phyloP scores from a whole-genome alignment of 2,329 filamentous ascomycete species.

The Aspergillus tamarii region DNA sequence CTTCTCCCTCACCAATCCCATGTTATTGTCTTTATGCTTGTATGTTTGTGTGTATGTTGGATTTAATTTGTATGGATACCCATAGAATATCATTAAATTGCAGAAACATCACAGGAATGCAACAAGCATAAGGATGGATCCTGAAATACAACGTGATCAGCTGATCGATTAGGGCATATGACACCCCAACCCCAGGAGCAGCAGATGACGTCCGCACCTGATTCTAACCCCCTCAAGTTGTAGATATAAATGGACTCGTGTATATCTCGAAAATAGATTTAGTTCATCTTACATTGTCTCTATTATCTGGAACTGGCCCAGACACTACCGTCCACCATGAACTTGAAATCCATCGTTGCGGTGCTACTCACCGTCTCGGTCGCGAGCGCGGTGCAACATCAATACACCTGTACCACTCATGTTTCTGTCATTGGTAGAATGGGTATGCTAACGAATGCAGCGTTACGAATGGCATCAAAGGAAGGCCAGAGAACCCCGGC shows the following conservation, averaged over 20 bases:
- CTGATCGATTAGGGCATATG: background rate
- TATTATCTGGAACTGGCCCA: background rate
- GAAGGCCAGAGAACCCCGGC: background rate
- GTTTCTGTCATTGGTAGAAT: accelerated
- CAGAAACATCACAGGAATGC: background rate
- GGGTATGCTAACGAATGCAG: background rate
- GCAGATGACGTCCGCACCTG: background rate
- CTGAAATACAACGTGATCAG: background rate
- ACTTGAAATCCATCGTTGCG: background rate
- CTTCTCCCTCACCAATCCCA: background rate
- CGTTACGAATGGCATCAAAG: background rate
- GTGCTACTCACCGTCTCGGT: background rate
- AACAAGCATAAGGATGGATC: background rate
- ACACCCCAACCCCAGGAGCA: background rate
- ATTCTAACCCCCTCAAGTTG: background rate
- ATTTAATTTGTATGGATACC: accelerated
- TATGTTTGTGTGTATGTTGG: background rate
- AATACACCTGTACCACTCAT: background rate
- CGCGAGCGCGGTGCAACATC: background rate
- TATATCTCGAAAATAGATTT: background rate
- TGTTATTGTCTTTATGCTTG: background rate
- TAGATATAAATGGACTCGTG: background rate
- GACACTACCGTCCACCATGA: background rate
- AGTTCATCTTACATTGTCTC: background rate
- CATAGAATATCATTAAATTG: background rate